Conservation (phyloP, 2,329 filamentous ascomycete genomes). For the Ophiocordyceps sinensis region DNA sequence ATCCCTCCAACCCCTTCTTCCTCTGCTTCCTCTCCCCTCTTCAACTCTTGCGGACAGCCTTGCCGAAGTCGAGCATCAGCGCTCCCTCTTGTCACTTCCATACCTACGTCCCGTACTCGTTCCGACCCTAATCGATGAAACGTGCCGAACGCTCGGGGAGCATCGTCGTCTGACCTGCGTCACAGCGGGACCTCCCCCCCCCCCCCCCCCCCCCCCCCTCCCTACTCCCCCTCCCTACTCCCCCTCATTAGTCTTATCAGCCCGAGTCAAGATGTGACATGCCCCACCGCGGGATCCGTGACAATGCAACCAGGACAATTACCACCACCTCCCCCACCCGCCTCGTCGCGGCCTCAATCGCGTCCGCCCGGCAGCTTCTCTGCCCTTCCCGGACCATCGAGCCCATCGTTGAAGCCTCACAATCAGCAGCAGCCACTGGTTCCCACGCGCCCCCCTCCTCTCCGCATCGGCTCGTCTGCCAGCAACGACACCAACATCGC, state of each 20-base stretch:
- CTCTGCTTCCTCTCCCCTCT: too few species aligned
- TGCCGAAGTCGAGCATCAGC: too few species aligned
- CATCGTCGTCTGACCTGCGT: too few species aligned
- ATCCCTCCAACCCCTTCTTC: too few species aligned
- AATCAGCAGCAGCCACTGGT: slow-evolving; percentile 9
- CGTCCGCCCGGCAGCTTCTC: slow-evolving; percentile 43
- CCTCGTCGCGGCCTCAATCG: slow-evolving; percentile 21
- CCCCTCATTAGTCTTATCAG: background rate
- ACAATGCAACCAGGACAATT: slow-evolving; percentile 31
- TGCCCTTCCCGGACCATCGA: slow-evolving; percentile 26
- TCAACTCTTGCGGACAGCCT: too few species aligned
- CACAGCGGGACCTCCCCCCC: too few species aligned
- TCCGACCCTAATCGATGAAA: too few species aligned
- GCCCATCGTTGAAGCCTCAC: slow-evolving; percentile 13
- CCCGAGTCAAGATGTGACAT: slow-evolving; percentile 28
- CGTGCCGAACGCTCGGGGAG: too few species aligned
- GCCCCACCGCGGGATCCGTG: slow-evolving; percentile 10
- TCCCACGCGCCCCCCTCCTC: slow-evolving; percentile 18
- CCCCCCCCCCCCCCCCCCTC: too few species aligned
- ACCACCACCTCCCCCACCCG: slow-evolving; percentile 1
- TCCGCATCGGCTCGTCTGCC: slow-evolving; percentile 16
- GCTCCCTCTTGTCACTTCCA: too few species aligned
- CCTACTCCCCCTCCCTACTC: too few species aligned
- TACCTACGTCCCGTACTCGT: too few species aligned
- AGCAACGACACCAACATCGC: slow-evolving; percentile 6